Evolutionary conservation across 306 rosid species (phyloP), one percentile per base, ranked within the genome.

Genomic region (Chamaecrista fasciculata): DNA sequence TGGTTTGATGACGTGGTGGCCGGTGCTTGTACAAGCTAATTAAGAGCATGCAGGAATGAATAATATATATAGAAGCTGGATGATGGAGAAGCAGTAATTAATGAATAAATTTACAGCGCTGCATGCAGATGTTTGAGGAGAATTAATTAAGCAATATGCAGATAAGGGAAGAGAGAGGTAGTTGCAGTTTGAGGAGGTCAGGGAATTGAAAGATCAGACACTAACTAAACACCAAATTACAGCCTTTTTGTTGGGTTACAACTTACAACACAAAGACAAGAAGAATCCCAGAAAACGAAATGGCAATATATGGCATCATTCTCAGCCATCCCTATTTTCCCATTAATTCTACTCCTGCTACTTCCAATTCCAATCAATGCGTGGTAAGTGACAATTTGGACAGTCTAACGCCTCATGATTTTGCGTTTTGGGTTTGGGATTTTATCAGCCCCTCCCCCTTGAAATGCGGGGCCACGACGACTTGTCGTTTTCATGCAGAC

Each of bases 401-500:
- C 29, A 4, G 4, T 24, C 8, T 18, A 8, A 60, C 3, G 11
- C 2, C 29, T 34, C 47, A 60, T 18, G 28, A 24, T 40, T 16
- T n/a, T 36, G 59, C 18, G 26, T 31, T 57, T 44, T 2, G 59
- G 31, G 18, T 55, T 28, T 19, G 31, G 25, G 24, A 50, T 67
- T 36, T 53, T 16, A 36, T 39, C 8, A 52, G 78, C 67, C 75
- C 50, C 69, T 42, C 69, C 58, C 76, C 70, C 70, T 15, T 65
- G 56, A 73, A 79, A 73, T 79, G 79, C 68, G 69, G 73, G 72
- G 71, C 74, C 50, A 53, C 36, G 31, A 46, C 69, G 57, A 77
- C 81, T 4, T 0, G 76, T 73, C 82, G 50, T 73, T 79, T 76
- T 61, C 81, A 14, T 20, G 33, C 51, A 77, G 58, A 84, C 88